Evolutionary conservation across 2,329 filamentous ascomycete species (phyloP), one percentile per base, ranked within the genome.

Genomic region (Apiospora malaysiana): DNA sequence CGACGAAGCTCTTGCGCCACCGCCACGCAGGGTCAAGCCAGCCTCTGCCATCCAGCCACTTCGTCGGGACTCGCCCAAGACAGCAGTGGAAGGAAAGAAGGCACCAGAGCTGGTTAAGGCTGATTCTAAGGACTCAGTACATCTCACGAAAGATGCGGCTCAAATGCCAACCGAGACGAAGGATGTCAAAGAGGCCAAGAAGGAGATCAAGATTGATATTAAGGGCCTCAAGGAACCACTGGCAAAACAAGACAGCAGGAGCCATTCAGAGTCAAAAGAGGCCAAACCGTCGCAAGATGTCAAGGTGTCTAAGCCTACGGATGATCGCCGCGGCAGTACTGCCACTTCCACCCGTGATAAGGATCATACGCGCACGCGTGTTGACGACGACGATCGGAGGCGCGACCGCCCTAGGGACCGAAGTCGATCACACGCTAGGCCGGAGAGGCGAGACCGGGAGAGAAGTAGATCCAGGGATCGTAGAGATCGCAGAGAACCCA

Each of bases 41-140:
- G 85, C 85, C 5, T 90, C 88, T 25, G 88, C 88, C 42, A 90
- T 90, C 71, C 85, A 89, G 70, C 88, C 88, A 1, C 87, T 90
- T 68, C 79, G 83, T 69, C 79, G 83, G 68, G 84, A 86, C 21
- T 83, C 85, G 2, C 78, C 84, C 7, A 86, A 85, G 74, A 70
- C 67, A 16, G 77, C 80, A 16, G 70, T 80, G 0, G 83, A 85
- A 25, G 71, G 78, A 8, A 85, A 82, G 73, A 87, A 85, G 73
- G 70, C 63, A 9, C 66, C 73, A 3, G 77, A 78, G 46, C 63
- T 73, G 59, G 69, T 75, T 18, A 85, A 82, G 70, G 47, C 73
- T 4, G 82, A 83, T 40, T 69, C 72, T 37, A 83, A 76, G 69
- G 81, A 81, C 45, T 67, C 74, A 8, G 70, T 70, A 14, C 78